phyloP scores from a whole-genome alignment of 2,329 filamentous ascomycete species.

The Penicillium sp. region DNA sequence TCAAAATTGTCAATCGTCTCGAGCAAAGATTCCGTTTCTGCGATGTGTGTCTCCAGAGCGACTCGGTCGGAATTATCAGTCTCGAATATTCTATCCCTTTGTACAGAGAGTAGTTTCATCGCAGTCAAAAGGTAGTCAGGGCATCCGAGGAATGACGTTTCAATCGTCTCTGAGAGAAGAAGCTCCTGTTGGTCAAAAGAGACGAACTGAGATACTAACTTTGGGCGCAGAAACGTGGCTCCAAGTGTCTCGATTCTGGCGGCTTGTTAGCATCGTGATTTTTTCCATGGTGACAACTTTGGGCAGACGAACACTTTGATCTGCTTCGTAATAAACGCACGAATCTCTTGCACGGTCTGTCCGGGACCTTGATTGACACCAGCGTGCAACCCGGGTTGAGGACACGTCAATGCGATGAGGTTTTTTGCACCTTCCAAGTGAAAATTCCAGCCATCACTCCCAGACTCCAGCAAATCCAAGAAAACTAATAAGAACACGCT shows the following conservation, averaged over 20 bases:
- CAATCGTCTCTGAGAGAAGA: constrained; percentile 22
- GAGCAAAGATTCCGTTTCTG: constrained; percentile 14
- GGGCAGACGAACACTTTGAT: constrained; percentile 23
- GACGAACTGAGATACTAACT: constrained; percentile 21
- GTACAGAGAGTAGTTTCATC: constrained; percentile 23
- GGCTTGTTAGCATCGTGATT: background rate
- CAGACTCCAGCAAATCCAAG: constrained; percentile 29
- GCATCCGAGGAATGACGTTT: constrained; percentile 33
- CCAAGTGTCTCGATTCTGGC: constrained; percentile 31
- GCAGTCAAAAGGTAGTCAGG: constrained; percentile 28
- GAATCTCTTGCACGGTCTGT: constrained; percentile 23
- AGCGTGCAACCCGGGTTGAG: constrained; percentile 3
- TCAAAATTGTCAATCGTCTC: constrained; percentile 22
- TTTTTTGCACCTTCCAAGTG: constrained; percentile 30
- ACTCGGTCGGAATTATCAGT: constrained; percentile 1
- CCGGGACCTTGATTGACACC: constrained; percentile 19
- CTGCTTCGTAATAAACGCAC: constrained; percentile 27
- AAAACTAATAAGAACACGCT: constrained; percentile 32
- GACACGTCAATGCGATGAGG: constrained; percentile 18
- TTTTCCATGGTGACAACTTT: background rate
- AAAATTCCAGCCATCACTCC: constrained; percentile 30
- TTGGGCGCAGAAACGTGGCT: constrained; percentile 28
- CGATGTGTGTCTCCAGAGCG: constrained; percentile 3
- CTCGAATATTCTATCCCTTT: constrained; percentile 21
- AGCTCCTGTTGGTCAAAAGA: constrained; percentile 10